These are phyloP conservation scores for Camellia japonica DNA, from an alignment of 148 eudicot species.

Conservation along the genomic window DNA sequence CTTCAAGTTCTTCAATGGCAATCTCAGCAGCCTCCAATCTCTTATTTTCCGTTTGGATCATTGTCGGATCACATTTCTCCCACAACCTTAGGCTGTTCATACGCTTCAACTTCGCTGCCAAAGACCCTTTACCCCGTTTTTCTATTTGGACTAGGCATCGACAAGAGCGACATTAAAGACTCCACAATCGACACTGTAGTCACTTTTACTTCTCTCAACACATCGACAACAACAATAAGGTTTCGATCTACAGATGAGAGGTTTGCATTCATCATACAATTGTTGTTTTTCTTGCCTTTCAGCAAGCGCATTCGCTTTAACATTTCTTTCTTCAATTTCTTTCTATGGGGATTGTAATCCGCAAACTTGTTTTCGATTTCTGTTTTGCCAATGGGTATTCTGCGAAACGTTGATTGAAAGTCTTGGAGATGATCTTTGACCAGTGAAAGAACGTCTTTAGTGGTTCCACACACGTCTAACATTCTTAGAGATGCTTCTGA, in stretches of 20 bases:
- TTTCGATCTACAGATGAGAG: constrained; percentile 34
- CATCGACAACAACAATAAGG: constrained; percentile 56
- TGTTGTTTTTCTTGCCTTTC: constrained; percentile 40
- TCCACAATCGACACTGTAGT: constrained; percentile 50
- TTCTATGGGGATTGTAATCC: constrained; percentile 28
- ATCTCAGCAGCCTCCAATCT: constrained; percentile 48
- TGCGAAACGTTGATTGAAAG: constrained; percentile 44
- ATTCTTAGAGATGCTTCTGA: constrained; percentile 54
- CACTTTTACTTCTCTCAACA: constrained; percentile 56
- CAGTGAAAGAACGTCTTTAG: constrained; percentile 43
- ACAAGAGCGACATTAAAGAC: constrained; percentile 49
- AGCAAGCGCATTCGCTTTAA: constrained; percentile 35
- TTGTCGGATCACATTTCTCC: constrained; percentile 43
- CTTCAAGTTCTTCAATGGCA: constrained; percentile 52
- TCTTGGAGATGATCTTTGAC: constrained; percentile 57
- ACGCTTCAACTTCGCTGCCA: constrained; percentile 34
- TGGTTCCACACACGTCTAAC: constrained; percentile 52
- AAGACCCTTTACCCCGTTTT: constrained; percentile 8
- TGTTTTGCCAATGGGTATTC: constrained; percentile 14
- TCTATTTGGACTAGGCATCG: constrained; percentile 21
- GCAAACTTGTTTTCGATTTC: constrained; percentile 32
- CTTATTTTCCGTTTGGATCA: constrained; percentile 29
- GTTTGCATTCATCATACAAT: constrained; percentile 14
- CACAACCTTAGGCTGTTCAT: constrained; percentile 39
- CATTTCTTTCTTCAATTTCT: constrained; percentile 58